These are phyloP conservation scores for Plasmopara halstedii DNA, from an alignment of 352 stramenopile species.

Conservation along the genomic window DNA sequence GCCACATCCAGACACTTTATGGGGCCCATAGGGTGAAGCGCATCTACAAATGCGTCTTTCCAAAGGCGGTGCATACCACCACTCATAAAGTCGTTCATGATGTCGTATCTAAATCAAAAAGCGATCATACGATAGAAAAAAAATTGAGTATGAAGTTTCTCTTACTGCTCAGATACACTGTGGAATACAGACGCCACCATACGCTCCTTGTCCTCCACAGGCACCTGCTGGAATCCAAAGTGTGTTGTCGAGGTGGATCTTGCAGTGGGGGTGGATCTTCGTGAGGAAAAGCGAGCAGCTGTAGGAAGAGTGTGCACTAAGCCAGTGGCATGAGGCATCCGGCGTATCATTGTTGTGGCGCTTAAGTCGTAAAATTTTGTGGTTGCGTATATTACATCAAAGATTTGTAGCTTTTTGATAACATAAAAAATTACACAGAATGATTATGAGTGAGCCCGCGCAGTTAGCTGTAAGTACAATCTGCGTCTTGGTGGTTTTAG, in stretches of 20 bases:
- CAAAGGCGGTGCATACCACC: constrained; percentile 92
- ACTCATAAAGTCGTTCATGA: constrained; percentile 99
- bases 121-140: not conserved
- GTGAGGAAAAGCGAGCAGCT: not conserved
- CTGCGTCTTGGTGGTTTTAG: no score
- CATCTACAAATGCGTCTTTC: constrained; percentile 96
- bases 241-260: constrained; percentile 46
- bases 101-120: constrained; percentile 69
- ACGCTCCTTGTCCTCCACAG: constrained; percentile 89
- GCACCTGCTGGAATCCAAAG: constrained; percentile 88
- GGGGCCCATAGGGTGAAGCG: constrained; percentile 64
- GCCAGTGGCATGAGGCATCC: no score
- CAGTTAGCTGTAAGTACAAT: no score
- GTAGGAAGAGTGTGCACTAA: not conserved
- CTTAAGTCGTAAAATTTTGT: no score
- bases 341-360: not conserved
- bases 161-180: constrained; percentile 93
- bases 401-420: no score
- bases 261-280: not conserved
- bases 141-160: constrained; percentile 3
- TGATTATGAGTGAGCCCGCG: no score
- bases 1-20: constrained; percentile 93
- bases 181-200: constrained; percentile 97
- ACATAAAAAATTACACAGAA: no score
- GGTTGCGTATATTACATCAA: no score